Evolutionary conservation across 139 green algal species (phyloP).

Genomic region (Chlamydomonas incerta): DNA sequence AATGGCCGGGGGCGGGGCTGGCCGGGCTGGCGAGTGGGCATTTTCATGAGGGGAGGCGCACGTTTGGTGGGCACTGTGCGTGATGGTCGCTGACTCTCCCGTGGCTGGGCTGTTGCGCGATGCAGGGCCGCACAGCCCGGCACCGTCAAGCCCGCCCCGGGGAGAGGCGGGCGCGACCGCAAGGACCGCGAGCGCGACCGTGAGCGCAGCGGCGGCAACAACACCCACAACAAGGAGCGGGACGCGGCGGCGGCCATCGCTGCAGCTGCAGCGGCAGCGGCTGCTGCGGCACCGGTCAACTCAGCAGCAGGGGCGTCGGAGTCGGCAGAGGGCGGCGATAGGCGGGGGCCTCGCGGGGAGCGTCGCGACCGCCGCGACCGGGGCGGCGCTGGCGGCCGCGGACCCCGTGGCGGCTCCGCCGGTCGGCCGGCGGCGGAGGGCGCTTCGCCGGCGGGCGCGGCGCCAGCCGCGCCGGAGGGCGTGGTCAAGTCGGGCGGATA

Average conservation of each 20-base stretch:
- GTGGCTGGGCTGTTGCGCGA: too few relatives aligned
- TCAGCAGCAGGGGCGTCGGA: not conserved
- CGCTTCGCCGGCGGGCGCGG: not conserved
- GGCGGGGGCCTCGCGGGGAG: not conserved
- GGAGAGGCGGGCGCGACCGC: too few relatives aligned
- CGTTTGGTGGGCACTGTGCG: too few relatives aligned
- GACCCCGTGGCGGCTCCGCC: not conserved
- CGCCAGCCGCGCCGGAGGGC: not conserved
- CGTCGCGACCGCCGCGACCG: not conserved
- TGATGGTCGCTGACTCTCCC: too few relatives aligned
- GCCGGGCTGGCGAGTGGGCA: too few relatives aligned
- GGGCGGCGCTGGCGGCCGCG: not conserved
- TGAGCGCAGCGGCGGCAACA: too few relatives aligned
- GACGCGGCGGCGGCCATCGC: not conserved
- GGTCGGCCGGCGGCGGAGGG: not conserved
- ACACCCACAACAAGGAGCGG: not conserved
- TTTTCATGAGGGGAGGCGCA: too few relatives aligned
- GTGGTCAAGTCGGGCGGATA: conserved; percentile 7
- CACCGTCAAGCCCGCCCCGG: too few relatives aligned
- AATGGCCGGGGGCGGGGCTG: too few relatives aligned
- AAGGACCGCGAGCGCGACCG: too few relatives aligned
- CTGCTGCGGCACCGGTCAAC: not conserved
- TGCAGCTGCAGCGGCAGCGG: not conserved
- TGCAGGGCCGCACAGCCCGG: too few relatives aligned
- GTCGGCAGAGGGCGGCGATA: not conserved